A percentile compares a stretch with the other conserved stretches of the same genome.
phyloP scores from a whole-genome alignment of 1,284 basidiomycete species.

The Cystobasidium slooffiae region DNA sequence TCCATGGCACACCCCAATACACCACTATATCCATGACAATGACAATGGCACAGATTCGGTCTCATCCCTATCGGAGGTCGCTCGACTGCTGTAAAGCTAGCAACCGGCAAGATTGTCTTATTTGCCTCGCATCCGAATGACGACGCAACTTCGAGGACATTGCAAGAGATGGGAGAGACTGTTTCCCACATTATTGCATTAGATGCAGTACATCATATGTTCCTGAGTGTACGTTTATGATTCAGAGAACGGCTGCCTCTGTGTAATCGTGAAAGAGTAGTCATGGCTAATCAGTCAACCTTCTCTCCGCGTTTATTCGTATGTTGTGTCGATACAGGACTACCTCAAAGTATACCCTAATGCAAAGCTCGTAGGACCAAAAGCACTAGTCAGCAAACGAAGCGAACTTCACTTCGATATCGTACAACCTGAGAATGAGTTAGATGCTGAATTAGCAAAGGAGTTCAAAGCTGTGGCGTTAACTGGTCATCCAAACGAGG shows the following conservation, averaged over 20 bases:
- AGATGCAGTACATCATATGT: slow-evolving; percentile 70
- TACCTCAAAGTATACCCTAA: slow-evolving; percentile 75
- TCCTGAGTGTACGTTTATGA: slow-evolving; percentile 61
- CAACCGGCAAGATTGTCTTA: slow-evolving; percentile 75
- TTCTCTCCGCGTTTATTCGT: background rate
- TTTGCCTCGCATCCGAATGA: slow-evolving; percentile 82
- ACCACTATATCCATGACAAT: background rate
- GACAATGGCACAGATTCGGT: slow-evolving; percentile 48
- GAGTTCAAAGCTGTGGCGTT: slow-evolving; percentile 33
- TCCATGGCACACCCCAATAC: background rate
- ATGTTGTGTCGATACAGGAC: slow-evolving; percentile 61
- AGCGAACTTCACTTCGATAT: slow-evolving; percentile 63
- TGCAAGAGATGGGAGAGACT: slow-evolving; percentile 76
- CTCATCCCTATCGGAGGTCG: slow-evolving; percentile 57
- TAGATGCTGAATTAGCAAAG: slow-evolving; percentile 20
- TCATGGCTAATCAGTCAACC: background rate
- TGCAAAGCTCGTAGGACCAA: slow-evolving; percentile 73
- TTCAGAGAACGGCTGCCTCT: background rate
- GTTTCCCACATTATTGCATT: slow-evolving; percentile 72
- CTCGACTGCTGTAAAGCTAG: slow-evolving; percentile 61
- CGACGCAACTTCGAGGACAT: slow-evolving; percentile 69
- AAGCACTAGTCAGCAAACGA: slow-evolving; percentile 63
- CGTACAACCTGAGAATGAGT: slow-evolving; percentile 14
- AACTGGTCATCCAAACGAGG: slow-evolving; percentile 48
- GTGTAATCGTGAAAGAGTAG: no score